A percentile compares a stretch with the other conserved stretches of the same genome.
phyloP scores from a whole-genome alignment of 2,329 filamentous ascomycete genomes.

The Fusarium concolor region DNA sequence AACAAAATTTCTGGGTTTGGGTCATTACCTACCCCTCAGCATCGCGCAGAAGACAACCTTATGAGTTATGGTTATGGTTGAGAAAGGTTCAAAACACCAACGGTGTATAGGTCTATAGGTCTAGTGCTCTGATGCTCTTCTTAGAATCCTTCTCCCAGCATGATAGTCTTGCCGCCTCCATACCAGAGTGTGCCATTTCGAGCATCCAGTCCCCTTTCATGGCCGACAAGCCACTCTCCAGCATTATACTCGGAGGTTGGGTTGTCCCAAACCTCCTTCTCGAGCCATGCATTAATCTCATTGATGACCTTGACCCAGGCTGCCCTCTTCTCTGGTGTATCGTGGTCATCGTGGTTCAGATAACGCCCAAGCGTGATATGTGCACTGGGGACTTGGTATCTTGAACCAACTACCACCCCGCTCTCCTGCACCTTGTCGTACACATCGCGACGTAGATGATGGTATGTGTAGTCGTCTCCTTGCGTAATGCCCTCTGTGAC shows the following conservation, averaged over 20 bases:
- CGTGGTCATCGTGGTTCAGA: constrained; percentile 73
- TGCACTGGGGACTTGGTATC: constrained; percentile 89
- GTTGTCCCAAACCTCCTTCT: constrained; percentile 75
- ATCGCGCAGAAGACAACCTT: neutral
- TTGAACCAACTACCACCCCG: constrained; percentile 77
- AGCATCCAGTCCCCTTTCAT: constrained; percentile 83
- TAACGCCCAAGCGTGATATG: constrained; percentile 91
- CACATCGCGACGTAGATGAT: constrained; percentile 86
- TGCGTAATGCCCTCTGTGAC: constrained; percentile 52
- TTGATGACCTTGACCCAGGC: constrained; percentile 78
- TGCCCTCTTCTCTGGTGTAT: constrained; percentile 67
- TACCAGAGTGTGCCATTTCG: constrained; percentile 87
- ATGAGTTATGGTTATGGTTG: constrained; percentile 8
- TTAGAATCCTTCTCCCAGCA: constrained; percentile 71
- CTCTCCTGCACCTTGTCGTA: constrained; percentile 70
- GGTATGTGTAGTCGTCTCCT: constrained; percentile 83
- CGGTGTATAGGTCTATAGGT: constrained; percentile 27
- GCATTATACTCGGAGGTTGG: constrained; percentile 59
- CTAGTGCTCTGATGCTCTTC: constrained; percentile 22
- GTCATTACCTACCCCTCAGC: constrained; percentile 22
- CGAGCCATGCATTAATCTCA: constrained; percentile 80
- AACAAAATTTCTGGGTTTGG: constrained; percentile 1
- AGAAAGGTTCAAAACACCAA: constrained; percentile 17
- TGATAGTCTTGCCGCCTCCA: constrained; percentile 79
- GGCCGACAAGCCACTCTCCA: constrained; percentile 88